phyloP scores from a whole-genome alignment of 1,284 basidiomycete species.

The Gymnopus androsaceus region DNA sequence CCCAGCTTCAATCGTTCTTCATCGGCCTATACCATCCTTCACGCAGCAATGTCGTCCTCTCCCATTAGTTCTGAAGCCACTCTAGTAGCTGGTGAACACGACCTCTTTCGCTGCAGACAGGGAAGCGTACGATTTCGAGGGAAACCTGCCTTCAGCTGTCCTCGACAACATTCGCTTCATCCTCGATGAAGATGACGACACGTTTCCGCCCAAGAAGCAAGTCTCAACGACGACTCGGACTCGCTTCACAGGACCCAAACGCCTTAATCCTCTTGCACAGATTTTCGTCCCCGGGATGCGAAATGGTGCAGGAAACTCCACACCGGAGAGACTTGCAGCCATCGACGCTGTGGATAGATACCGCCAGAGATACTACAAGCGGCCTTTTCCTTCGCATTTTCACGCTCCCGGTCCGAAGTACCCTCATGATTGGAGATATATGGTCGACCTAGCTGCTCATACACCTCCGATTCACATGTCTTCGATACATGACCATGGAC shows the following conservation, averaged over 20 bases:
- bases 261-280: constrained; percentile 3
- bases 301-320: neutral
- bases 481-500: neutral
- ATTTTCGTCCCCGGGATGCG: neutral
- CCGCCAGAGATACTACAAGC: neutral
- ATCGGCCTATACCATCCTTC: neutral
- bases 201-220: neutral
- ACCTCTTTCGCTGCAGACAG: neutral
- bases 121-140: constrained; percentile 1
- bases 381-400: neutral
- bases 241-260: neutral
- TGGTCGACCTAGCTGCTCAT: neutral
- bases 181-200: neutral
- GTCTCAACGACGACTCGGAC: too few species aligned
- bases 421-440: neutral
- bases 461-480: neutral
- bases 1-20: neutral
- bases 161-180: neutral
- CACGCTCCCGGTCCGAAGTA: neutral
- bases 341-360: neutral
- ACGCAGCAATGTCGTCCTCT: neutral
- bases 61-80: neutral
- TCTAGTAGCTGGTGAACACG: too few species aligned
- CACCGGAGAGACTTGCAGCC: neutral
- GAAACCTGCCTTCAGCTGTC: neutral